Evolutionary conservation across 2,329 filamentous ascomycete species (phyloP).

Genomic region (Xylaria digitata): DNA sequence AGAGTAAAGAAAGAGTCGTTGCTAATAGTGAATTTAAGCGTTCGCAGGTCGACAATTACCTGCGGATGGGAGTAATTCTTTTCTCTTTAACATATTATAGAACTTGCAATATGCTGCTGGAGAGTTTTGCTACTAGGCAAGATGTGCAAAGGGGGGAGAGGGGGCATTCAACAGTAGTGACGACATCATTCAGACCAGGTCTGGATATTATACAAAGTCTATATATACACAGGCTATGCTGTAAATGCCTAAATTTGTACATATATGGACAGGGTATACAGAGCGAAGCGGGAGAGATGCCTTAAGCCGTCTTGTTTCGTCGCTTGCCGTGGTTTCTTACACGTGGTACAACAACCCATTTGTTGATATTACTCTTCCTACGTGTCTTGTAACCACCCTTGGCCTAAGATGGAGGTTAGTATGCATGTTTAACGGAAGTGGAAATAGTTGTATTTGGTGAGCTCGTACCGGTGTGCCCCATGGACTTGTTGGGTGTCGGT

Average conservation of each 20-base stretch:
- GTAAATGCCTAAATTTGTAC: slow-evolving; percentile 44
- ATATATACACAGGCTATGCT: slow-evolving; percentile 47
- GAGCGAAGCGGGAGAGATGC: slow-evolving; percentile 23
- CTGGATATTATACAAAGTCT: slow-evolving; percentile 47
- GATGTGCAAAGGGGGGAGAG: background rate
- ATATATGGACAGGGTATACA: slow-evolving; percentile 49
- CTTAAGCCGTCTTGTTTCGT: slow-evolving; percentile 68
- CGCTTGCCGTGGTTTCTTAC: slow-evolving; percentile 92
- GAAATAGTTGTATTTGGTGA: slow-evolving; percentile 18
- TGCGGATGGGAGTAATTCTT: no score
- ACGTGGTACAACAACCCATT: slow-evolving; percentile 85
- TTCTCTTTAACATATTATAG: no score
- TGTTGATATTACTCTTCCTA: slow-evolving; percentile 88
- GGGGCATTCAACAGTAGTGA: background rate
- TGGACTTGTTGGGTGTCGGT: slow-evolving; percentile 91
- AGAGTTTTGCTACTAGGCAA: background rate
- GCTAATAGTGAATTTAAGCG: no score
- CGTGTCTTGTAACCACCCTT: slow-evolving; percentile 94
- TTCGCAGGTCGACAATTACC: no score
- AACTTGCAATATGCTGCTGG: no score
- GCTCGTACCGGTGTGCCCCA: slow-evolving; percentile 92
- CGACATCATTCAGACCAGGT: slow-evolving; percentile 13
- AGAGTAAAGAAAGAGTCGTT: no score
- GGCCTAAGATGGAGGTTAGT: slow-evolving; percentile 61
- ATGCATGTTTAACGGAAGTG: slow-evolving; percentile 12